phyloP scores from a whole-genome alignment of 2,329 filamentous ascomycete genomes.

The Lizonia empirigonia region DNA sequence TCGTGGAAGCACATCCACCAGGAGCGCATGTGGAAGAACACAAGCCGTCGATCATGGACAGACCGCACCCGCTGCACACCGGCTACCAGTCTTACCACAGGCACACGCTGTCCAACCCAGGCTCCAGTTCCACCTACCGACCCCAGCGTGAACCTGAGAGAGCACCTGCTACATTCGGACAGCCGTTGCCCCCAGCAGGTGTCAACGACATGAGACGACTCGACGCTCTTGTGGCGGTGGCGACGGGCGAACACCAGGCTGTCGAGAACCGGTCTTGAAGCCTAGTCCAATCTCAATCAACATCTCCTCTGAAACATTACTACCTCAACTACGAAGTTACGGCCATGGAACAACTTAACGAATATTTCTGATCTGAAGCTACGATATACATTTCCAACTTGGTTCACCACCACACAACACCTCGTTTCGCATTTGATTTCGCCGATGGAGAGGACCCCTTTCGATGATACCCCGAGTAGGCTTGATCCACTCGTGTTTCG shows the following conservation, averaged over 20 bases:
- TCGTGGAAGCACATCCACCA: constrained; percentile 52
- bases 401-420: constrained; percentile 21
- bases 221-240: constrained; percentile 68
- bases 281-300: neutral
- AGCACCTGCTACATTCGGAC: constrained; percentile 38
- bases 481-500: constrained; percentile 27
- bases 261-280: constrained; percentile 35
- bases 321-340: constrained; percentile 28
- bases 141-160: constrained; percentile 41
- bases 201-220: constrained; percentile 61
- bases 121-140: constrained; percentile 34
- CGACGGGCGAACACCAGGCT: constrained; percentile 60
- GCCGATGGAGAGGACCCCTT: constrained; percentile 33
- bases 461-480: constrained; percentile 42
- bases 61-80: constrained; percentile 41
- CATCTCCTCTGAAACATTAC: constrained; percentile 8
- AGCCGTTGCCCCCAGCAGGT: constrained; percentile 43
- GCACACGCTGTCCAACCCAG: constrained; percentile 32
- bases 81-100: constrained; percentile 40
- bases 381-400: constrained; percentile 23
- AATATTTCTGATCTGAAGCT: constrained; percentile 26
- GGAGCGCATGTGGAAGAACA: constrained; percentile 49
- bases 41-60: constrained; percentile 49
- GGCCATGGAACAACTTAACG: constrained; percentile 26
- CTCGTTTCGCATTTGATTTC: constrained; percentile 20